phyloP scores from a whole-genome alignment of 192 early-diverging fungal species.

The Haplosporangium gracile region DNA sequence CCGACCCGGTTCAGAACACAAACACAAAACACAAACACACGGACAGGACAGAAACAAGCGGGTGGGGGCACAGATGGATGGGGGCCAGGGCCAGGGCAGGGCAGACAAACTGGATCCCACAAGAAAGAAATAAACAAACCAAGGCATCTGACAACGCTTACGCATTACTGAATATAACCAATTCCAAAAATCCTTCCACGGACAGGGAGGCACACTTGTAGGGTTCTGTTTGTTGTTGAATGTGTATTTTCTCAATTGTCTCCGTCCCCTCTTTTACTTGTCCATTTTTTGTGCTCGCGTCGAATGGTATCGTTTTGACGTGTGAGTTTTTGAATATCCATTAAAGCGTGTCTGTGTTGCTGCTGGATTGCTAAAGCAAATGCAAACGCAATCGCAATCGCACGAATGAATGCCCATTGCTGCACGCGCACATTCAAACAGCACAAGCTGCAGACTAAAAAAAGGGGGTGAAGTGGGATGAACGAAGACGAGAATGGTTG shows the following conservation, averaged over 20 bases:
- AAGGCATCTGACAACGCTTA: not conserved
- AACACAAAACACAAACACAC: not conserved
- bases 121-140: not conserved
- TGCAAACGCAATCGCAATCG: no score
- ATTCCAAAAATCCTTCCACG: not conserved
- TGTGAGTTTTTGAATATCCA: not conserved
- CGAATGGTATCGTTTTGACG: not conserved
- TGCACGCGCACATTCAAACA: no score
- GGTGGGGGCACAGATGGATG: not conserved
- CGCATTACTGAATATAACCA: not conserved
- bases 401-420: no score
- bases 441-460: no score
- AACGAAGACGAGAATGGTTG: not conserved
- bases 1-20: not conserved
- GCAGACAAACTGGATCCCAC: not conserved
- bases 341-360: no score
- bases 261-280: not conserved
- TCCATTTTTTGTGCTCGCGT: not conserved
- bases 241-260: no score
- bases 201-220: no score
- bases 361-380: not conserved
- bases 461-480: no score
- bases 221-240: not conserved
- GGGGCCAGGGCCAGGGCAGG: not conserved
- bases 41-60: not conserved